These are phyloP conservation scores for Beauveria medogensis DNA, from an alignment of 2,329 filamentous ascomycete species.

Conservation along the genomic window DNA sequence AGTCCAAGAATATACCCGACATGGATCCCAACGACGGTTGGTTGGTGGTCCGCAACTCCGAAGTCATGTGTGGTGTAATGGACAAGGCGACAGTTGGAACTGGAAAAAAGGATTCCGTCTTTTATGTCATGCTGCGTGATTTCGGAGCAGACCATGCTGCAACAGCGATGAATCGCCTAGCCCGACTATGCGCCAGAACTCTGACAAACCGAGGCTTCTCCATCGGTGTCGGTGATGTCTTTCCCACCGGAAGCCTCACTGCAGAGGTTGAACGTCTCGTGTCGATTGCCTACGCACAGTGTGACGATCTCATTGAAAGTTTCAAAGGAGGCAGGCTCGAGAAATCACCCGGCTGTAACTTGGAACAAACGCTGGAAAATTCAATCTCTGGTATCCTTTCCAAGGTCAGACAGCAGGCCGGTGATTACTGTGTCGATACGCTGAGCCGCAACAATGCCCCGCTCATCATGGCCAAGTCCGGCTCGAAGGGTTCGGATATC, in stretches of 20 bases:
- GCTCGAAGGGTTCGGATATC: constrained; percentile 93
- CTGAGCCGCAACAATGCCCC: constrained; percentile 88
- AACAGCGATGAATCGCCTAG: constrained; percentile 85
- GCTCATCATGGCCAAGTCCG: constrained; percentile 93
- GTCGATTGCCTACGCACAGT: constrained; percentile 67
- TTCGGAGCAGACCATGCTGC: constrained; percentile 86
- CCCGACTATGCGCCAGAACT: constrained; percentile 81
- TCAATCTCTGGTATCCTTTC: constrained; percentile 84
- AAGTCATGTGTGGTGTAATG: constrained; percentile 96
- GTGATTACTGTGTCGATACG: constrained; percentile 82
- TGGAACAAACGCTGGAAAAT: constrained; percentile 88
- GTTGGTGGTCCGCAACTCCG: constrained; percentile 89
- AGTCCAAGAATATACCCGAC: constrained; percentile 49
- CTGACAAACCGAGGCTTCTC: constrained; percentile 90
- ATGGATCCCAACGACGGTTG: constrained; percentile 84
- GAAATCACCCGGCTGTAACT: constrained; percentile 81
- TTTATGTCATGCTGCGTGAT: constrained; percentile 93
- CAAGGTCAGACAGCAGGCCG: constrained; percentile 83
- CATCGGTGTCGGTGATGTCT: constrained; percentile 92
- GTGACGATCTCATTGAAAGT: constrained; percentile 72
- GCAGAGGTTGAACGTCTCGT: constrained; percentile 70
- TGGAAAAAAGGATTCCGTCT: constrained; percentile 96
- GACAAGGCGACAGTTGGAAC: constrained; percentile 96
- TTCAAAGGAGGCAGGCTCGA: constrained; percentile 76
- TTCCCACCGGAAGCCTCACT: constrained; percentile 64